Conservation (phyloP, 352 stramenopile species). For the Globisporangium viniferum region DNA sequence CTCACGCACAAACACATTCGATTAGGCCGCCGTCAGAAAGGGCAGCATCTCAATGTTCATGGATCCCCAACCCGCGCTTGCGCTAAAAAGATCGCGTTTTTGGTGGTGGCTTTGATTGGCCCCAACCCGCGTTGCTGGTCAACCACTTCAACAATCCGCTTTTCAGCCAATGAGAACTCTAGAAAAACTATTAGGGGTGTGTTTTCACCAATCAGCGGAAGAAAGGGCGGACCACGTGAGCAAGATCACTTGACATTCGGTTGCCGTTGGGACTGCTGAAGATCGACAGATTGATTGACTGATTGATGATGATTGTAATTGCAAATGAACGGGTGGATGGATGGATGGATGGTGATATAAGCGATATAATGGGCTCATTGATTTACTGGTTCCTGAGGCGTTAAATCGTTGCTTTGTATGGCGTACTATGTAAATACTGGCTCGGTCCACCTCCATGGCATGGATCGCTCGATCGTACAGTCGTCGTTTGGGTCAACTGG, state of each 20-base stretch:
- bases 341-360: background rate
- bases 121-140: conserved; percentile 1
- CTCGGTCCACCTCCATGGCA: background rate
- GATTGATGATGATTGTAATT: background rate
- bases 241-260: background rate
- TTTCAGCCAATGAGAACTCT: background rate
- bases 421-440: background rate
- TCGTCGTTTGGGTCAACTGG: background rate
- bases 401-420: background rate
- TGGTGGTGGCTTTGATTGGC: background rate
- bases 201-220: conserved; percentile 7
- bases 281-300: too few relatives aligned
- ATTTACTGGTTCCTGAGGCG: background rate
- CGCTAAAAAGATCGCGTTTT: conserved; percentile 4
- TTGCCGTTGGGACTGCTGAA: background rate
- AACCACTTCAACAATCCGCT: background rate
- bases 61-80: conserved; percentile 2
- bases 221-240: background rate
- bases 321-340: background rate
- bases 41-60: background rate
- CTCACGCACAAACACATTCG: background rate
- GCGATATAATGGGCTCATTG: background rate
- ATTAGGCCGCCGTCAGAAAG: conserved; percentile 9
- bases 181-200: background rate
- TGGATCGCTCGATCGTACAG: background rate